Conservation (phyloP, 768 basidiomycete genomes). For the Paxillus involutus region DNA sequence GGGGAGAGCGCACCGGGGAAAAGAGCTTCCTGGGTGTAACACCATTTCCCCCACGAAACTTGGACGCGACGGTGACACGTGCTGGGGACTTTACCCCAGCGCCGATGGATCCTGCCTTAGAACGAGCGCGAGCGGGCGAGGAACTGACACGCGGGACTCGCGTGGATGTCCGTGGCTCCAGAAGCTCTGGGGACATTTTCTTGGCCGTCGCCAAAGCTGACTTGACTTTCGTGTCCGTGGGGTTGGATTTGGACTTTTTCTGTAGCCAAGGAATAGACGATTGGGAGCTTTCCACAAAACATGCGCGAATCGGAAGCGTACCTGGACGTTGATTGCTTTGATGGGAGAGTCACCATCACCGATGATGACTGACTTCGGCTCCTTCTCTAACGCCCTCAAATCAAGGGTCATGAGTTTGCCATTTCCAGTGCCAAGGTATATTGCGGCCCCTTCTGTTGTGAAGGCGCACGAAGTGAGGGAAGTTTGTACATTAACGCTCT, state of each 20-base stretch:
- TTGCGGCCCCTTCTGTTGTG: conserved; percentile 64
- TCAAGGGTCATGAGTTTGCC: conserved; percentile 67
- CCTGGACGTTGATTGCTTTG: conserved; percentile 58
- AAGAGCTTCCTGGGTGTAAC: conserved; percentile 22
- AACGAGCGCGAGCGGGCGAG: conserved; percentile 5
- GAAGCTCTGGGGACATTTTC: conserved; percentile 1
- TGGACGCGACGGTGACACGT: conserved; percentile 14
- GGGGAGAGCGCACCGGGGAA: conserved; percentile 19
- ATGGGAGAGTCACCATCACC: conserved; percentile 49
- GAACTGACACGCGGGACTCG: conserved; percentile 1
- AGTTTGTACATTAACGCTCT: conserved; percentile 52
- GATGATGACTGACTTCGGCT: conserved; percentile 53
- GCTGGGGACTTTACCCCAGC: conserved; percentile 20
- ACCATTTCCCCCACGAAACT: conserved; percentile 19
- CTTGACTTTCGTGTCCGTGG: conserved; percentile 6
- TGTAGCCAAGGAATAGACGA: background rate
- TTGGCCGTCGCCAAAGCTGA: conserved; percentile 9
- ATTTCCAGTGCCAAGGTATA: conserved; percentile 64
- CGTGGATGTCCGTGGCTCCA: conserved; percentile 8
- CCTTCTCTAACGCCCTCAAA: conserved; percentile 63
- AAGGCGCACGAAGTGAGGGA: conserved; percentile 62
- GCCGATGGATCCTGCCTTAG: conserved; percentile 5
- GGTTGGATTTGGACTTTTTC: conserved; percentile 18
- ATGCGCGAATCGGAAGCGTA: conserved; percentile 20
- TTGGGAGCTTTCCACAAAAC: background rate